Evolutionary conservation across 441 rosid genomes (phyloP).

Genomic region (Gossypium schwendimanii): DNA sequence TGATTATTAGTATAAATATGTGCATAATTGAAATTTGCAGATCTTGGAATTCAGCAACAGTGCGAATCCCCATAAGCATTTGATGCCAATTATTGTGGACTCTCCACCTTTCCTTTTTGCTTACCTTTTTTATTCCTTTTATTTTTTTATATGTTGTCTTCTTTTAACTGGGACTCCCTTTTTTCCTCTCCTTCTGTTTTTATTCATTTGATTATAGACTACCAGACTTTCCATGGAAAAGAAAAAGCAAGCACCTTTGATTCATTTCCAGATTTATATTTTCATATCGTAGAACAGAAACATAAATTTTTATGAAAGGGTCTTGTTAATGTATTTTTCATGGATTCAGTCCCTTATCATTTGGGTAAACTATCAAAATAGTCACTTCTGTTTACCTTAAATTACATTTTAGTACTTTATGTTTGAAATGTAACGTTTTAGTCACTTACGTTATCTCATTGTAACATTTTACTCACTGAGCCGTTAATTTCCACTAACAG

Average conservation of each 20-base stretch:
- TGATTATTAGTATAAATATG: neutral
- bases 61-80: slow-evolving; percentile 83
- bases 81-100: slow-evolving; percentile 54
- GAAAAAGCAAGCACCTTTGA: neutral
- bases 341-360: no score
- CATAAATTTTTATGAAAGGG: no score
- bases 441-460: no score
- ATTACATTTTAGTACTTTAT: no score
- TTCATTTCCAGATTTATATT: neutral
- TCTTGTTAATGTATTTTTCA: no score
- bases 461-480: no score
- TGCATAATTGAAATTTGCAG: slow-evolving; percentile 25
- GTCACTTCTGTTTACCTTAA: no score
- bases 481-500: rapidly evolving
- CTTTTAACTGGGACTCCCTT: neutral
- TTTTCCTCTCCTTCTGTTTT: neutral
- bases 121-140: neutral
- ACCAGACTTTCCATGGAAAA: neutral
- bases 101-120: slow-evolving; percentile 33
- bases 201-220: neutral
- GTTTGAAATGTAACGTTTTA: no score
- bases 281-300: neutral
- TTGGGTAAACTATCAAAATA: no score
- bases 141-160: neutral
- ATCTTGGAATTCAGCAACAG: slow-evolving; percentile 60